Base-by-base conservation (phyloP, 2,329 filamentous ascomycete species). In the Falciphora oryzae region DNA sequence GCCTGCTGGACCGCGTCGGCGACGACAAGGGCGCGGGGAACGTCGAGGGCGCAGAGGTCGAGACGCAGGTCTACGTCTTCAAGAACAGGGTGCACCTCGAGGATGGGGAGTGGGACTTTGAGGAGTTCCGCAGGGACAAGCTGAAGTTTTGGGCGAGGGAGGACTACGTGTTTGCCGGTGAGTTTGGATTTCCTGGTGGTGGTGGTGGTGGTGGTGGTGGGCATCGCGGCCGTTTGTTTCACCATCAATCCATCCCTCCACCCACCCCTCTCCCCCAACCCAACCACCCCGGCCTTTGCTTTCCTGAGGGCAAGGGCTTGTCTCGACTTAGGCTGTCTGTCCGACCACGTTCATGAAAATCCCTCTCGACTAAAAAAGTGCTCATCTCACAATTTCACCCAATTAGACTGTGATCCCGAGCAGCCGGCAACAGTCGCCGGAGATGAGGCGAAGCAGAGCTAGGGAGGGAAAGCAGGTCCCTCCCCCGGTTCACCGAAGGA, bases 51-150 rank as follows among this genome's bases (percentile, higher is more conserved):
- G 79, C 81, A 61, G 77, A 81, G 68, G 80, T 83, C 62, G 76
- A 80, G 66, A 83, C 87, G 3, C 79, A 83, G 63, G 86, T 86
- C 16, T 93, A 93, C 73, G 82, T 93, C 6, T 93, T 84, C 75
- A 78, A 80, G 59, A 67, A 78, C 1, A 74, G 78, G 22, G 68
- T 75, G 0, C 53, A 71, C 0, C 77, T 98, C 25, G 92, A 96
- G 75, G 80, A 84, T 38, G 76, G 79, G 28, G 93, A 97, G 75
- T 98, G 94, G 94, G 91, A 96, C 74, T 95, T 93, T 77, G 87
- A 89, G 61, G 86, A 90, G 67, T 98, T 97, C 73, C 86, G 89
- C 67, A 81, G 82, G 70, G 88, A 95, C 67, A 96, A 93, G 79
- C 77, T 87, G 77, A 73, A 73, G 64, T 65, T 72, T 4, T 87